Percentiles rank a stretch among this genome's conserved stretches.
These are phyloP conservation scores for Biscutella laevigata DNA, from an alignment of 441 rosid species.

Conservation along the genomic window DNA sequence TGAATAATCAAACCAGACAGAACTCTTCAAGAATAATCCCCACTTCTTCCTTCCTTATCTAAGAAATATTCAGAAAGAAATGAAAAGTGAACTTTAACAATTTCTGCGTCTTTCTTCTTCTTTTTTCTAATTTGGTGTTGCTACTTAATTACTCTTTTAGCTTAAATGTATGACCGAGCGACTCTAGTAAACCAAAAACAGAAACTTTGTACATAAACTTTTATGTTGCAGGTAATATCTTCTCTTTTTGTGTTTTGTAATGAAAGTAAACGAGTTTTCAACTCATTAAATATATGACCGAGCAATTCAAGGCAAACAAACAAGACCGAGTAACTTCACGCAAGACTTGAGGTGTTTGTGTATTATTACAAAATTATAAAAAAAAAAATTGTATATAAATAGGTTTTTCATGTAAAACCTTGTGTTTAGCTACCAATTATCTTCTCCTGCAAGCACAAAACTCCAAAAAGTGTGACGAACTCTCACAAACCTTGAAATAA, in stretches of 20 bases:
- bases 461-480: background rate
- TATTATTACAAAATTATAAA: too few species aligned
- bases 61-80: slow-evolving; percentile 14
- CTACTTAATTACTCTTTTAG: background rate
- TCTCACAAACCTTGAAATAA: background rate
- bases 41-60: background rate
- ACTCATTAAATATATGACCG: too few species aligned
- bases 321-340: too few species aligned
- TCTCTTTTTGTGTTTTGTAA: too few species aligned
- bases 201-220: slow-evolving; percentile 18
- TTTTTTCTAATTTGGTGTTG: slow-evolving; percentile 3
- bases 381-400: too few species aligned
- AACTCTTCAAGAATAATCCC: slow-evolving; percentile 16
- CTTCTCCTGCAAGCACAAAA: background rate
- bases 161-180: background rate
- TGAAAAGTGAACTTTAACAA: background rate
- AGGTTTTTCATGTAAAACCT: too few species aligned
- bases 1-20: slow-evolving; percentile 13
- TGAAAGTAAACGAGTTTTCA: too few species aligned
- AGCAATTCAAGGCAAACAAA: too few species aligned
- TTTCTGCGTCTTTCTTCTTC: background rate
- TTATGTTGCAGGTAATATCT: too few species aligned
- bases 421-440: slow-evolving; percentile 1
- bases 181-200: background rate
- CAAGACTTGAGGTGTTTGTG: too few species aligned